Conservation (phyloP, 495 filamentous ascomycete species). For the Lasiosphaeria ovina region DNA sequence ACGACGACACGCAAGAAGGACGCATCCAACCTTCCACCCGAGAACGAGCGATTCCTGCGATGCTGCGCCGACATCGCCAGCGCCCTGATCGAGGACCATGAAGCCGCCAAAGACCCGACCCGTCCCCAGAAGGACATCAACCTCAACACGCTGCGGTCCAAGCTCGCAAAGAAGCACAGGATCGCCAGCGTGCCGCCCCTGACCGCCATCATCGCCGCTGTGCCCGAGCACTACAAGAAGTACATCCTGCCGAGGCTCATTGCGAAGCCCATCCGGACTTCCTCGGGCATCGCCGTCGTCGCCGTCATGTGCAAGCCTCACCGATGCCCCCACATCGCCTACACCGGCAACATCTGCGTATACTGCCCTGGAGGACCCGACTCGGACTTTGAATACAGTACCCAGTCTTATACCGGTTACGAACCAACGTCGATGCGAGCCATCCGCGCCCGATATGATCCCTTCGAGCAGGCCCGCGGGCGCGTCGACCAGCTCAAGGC, state of each 20-base stretch:
- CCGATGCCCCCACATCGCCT: constrained; percentile 94
- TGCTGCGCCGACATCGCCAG: constrained; percentile 94
- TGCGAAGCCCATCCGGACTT: constrained; percentile 93
- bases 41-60: constrained; percentile 89
- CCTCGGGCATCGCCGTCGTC: constrained; percentile 97
- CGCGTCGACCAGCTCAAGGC: constrained; percentile 95
- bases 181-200: constrained; percentile 82
- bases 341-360: constrained; percentile 97
- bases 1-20: constrained; percentile 55
- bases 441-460: constrained; percentile 95
- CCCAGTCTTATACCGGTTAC: constrained; percentile 97
- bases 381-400: constrained; percentile 98
- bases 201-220: constrained; percentile 94
- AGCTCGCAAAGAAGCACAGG: constrained; percentile 87
- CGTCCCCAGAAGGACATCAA: constrained; percentile 83
- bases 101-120: constrained; percentile 67
- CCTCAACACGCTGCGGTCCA: constrained; percentile 82
- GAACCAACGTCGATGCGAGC: constrained; percentile 98
- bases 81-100: constrained; percentile 88
- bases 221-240: constrained; percentile 99
- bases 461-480: constrained; percentile 94
- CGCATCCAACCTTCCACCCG: constrained; percentile 67
- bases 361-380: constrained; percentile 98
- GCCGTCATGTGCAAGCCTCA: constrained; percentile 99
- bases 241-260: constrained; percentile 94